Base-by-base conservation (phyloP, 768 basidiomycete genomes). In the Lentinula guzmanii region DNA sequence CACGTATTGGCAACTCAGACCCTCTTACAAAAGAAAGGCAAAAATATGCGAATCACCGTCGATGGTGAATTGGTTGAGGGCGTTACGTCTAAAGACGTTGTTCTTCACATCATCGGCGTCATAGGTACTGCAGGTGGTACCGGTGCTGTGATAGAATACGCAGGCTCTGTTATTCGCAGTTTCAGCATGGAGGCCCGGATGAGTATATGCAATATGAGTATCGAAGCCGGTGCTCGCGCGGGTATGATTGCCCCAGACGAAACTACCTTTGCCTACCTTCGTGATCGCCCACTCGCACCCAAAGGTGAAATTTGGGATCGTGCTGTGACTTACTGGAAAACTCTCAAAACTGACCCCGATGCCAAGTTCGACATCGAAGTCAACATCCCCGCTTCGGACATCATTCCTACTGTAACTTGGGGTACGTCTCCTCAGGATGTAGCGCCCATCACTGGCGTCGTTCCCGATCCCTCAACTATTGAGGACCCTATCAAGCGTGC, bases 111-210 rank as follows among this genome's bases (percentile, higher is more conserved):
- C 67, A 95, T 95, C 68, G 93, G 93, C 50, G 74, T 86, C 66
- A 93, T 95, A 69, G 93, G 93, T 62, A 94, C 93, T n/a, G 93
- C 93, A 53, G 93, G 93, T 67, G 93, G 92, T 56, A 95, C 89
- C 28, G 93, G 92, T n/a, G 83, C 81, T 66, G 92, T 94, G 62
- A 93, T 95, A 70, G 93, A 95, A 74, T 95, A 90, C 69, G 86
- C 91, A 61, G 93, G 93, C n/a, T 90, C 88, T 7, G 89, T 92
- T 58, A 90, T 93, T 75, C 87, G 90, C 61, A 81, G 78, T 18
- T 86, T 93, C 69, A 88, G 87, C 68, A 93, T 95, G 90, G 93
- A 95, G 72, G 91, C 90, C 42, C 86, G 93, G 54, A 93, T 90
- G 90, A 90, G 87, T 68, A 86, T 87, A 64, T 94, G 93, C 76